Evolutionary conservation across 176 grass and related monocot genomes (phyloP).

Genomic region (Aegilops speltoides): DNA sequence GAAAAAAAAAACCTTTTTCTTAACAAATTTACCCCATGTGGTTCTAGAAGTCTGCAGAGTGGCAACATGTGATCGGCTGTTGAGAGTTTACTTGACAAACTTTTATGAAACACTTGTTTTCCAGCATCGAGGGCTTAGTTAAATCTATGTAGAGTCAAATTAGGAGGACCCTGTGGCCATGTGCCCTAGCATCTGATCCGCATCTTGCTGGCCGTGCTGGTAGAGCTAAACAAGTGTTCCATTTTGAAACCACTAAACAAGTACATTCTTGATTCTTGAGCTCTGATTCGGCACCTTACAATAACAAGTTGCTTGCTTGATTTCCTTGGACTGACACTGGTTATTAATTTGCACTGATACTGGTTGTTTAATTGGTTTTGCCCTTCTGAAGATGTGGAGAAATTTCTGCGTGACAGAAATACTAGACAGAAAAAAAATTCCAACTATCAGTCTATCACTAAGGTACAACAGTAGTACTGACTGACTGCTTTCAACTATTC

Average conservation of each 20-base stretch:
- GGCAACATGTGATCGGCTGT: neutral
- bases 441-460: neutral
- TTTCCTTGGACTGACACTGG: slow-evolving; percentile 13
- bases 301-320: slow-evolving; percentile 27
- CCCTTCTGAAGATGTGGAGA: slow-evolving; percentile 20
- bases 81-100: slow-evolving; percentile 29
- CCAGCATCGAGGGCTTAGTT: slow-evolving; percentile 9
- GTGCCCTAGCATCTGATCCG: slow-evolving; percentile 51
- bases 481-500: neutral
- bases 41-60: slow-evolving; percentile 21
- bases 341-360: slow-evolving; percentile 19
- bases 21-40: neutral
- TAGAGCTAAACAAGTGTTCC: slow-evolving; percentile 42
- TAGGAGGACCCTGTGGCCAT: slow-evolving; percentile 24
- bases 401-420: slow-evolving; percentile 10
- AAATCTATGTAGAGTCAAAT: slow-evolving; percentile 45
- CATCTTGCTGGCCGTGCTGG: slow-evolving; percentile 30
- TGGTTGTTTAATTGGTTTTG: slow-evolving; percentile 33
- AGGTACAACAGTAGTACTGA: neutral
- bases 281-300: slow-evolving; percentile 32
- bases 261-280: slow-evolving; percentile 40
- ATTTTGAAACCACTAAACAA: slow-evolving; percentile 47
- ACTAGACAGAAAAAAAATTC: neutral
- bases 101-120: neutral
- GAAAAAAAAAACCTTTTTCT: neutral